Evolutionary conservation across 2,329 filamentous ascomycete genomes (phyloP), one percentile per base, ranked within the genome.

Genomic region (Ustulina deusta): DNA sequence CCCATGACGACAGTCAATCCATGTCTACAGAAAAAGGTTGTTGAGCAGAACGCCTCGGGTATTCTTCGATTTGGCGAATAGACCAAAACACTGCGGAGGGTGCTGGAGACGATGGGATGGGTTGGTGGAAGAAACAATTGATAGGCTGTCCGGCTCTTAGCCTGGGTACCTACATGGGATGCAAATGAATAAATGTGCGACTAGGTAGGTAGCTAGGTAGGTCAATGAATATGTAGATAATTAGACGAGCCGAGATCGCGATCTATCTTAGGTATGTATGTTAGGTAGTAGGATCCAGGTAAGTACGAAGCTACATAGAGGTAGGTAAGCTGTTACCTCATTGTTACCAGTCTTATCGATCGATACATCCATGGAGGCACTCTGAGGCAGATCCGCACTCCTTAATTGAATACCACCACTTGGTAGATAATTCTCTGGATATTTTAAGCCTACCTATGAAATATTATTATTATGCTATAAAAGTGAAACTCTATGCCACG

Each of bases 1-100:
- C 96, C 96, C 96, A 99, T 99, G 64, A 76, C 78, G 73, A 65
- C 66, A 69, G 69, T 73, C 72, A 74, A 74, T 74, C 65, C 74
- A 76, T 73, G 70, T 68, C 73, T 72, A 74, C 69, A 40, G 69
- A 27, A 46, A 44, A 22, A 56, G 22, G 40, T 44, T 6, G 51
- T 40, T 32, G 57, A 51, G 40, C 17, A 54, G 49, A 51, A 36
- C 5, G 13, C 40, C 4, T 44, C 29, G n/a, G 56, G 17, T 32
- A 10, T 57, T 51, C 46, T 29, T 54, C 42, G 15, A n/a, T 17
- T 36, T 6, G 36, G 34, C 27, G 49, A 57, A 20, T 48, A 32
- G 27, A 44, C 56, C 55, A 49, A 27, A 29, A 42, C 17, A 17
- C 38, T 34, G 61, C 27, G 36, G 59, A 32, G 42, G 22, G 22